Evolutionary conservation across 2,329 filamentous ascomycete genomes (phyloP).

Genomic region (Didymella lethalis): DNA sequence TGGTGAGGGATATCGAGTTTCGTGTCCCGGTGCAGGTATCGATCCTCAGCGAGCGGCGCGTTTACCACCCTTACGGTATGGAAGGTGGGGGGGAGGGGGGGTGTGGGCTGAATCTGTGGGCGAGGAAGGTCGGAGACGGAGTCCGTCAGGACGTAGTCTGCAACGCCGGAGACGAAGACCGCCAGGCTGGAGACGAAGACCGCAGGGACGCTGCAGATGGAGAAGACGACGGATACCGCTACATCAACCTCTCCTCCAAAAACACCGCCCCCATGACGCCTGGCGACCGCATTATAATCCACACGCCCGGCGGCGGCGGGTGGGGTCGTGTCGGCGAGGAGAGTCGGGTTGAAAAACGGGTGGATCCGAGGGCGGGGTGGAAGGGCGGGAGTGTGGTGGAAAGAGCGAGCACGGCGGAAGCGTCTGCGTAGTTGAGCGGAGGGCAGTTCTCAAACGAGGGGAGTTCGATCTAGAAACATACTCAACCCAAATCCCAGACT

Average conservation of each 20-base stretch:
- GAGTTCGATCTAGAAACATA: no score
- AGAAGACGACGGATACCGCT: slow-evolving; percentile 51
- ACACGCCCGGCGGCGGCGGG: slow-evolving; percentile 80
- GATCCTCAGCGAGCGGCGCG: slow-evolving; percentile 78
- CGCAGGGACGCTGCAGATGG: no score
- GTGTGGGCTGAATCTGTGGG: slow-evolving; percentile 87
- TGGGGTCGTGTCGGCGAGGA: slow-evolving; percentile 71
- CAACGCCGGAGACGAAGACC: neutral
- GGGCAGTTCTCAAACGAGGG: no score
- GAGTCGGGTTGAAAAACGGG: slow-evolving; percentile 54
- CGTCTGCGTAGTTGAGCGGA: slow-evolving; percentile 35
- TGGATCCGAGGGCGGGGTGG: slow-evolving; percentile 69
- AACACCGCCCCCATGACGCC: slow-evolving; percentile 79
- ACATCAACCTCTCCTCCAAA: slow-evolving; percentile 79
- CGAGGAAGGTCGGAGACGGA: slow-evolving; percentile 67
- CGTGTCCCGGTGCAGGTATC: slow-evolving; percentile 78
- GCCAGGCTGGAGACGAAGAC: neutral
- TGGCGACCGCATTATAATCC: slow-evolving; percentile 79
- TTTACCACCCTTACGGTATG: slow-evolving; percentile 81
- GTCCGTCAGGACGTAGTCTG: slow-evolving; percentile 48
- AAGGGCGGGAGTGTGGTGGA: slow-evolving; percentile 66
- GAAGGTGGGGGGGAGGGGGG: slow-evolving; percentile 80
- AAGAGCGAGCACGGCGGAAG: slow-evolving; percentile 62
- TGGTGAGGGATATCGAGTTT: slow-evolving; percentile 82
- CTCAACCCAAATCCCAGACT: no score